Base-by-base conservation (phyloP, 805 yeast species). In the Jamesozyma jinghongensis region DNA sequence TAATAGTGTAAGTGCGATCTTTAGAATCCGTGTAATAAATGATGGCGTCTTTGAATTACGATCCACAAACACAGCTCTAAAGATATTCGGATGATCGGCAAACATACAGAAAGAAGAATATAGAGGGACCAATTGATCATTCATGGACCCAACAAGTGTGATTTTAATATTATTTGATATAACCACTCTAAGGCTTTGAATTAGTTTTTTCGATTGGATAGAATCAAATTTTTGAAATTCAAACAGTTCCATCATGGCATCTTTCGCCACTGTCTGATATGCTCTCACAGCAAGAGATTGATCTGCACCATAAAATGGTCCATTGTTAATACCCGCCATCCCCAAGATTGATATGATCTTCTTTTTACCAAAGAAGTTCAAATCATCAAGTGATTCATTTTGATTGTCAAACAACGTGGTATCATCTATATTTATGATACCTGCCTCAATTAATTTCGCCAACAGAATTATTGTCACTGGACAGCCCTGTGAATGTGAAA, bases 251-350 rank as follows among this genome's bases (percentile, higher is more conserved):
- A 73, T 65, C 63, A 90, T 62, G 0, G 97, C 85, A 40, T 83
- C 95, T 49, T 79, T 83, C 56, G 92, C 98, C 44, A 90, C 81
- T 0, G 94, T 79, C 1, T 94, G 81, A 54, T 87, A 87, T 0
- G 97, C 96, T 48, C 87, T 74, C 62, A 90, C 80, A 46, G 88
- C 74, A 19, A 87, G 65, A 8, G 79, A 77, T 58, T 85, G 87
- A 56, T 92, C 97, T n/a, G 77, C 75, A 0, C 97, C 97, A 49
- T 79, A 85, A 56, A 85, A 84, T 2, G 98, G 98, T 0, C 98
- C 98, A 57, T 85, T 77, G 52, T 87, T 85, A 19, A 88, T 77
- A 1, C 97, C 97, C 0, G 97, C 97, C 98, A 90, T 90, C 3
- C 90, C 90, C 37, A 90, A 63, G 16, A 90, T 66, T 0, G 92